Conservation (phyloP, 768 basidiomycete species). For the Coprinellus aureogranulatus region DNA sequence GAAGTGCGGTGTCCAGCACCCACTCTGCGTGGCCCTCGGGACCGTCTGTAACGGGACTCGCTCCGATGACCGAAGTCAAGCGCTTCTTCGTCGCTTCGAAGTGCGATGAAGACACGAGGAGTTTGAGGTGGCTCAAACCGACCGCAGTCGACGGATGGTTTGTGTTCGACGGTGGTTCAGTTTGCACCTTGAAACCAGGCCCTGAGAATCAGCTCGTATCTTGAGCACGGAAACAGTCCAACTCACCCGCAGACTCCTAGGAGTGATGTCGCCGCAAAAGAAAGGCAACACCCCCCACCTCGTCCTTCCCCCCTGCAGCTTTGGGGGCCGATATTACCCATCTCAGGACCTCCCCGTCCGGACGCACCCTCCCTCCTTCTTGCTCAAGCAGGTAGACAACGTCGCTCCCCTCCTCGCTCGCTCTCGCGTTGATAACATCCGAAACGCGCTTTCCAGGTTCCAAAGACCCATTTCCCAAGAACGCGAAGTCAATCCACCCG, state of each 20-base stretch:
- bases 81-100: conserved; percentile 34
- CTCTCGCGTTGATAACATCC: conserved; percentile 52
- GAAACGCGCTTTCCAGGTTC: conserved; percentile 10
- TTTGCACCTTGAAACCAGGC: conserved; percentile 42
- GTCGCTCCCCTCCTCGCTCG: conserved; percentile 33
- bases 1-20: conserved; percentile 3
- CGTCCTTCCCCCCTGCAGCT: background rate
- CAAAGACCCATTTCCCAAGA: conserved; percentile 5
- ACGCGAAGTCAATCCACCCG: conserved; percentile 12
- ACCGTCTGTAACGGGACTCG: background rate
- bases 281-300: conserved; percentile 52
- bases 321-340: conserved; percentile 55
- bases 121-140: conserved; percentile 49
- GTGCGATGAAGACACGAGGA: conserved; percentile 33
- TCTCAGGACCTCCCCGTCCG: conserved; percentile 53
- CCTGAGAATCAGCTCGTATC: background rate
- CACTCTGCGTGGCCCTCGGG: background rate
- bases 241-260: conserved; percentile 55
- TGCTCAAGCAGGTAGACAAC: conserved; percentile 44
- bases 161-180: conserved; percentile 42
- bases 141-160: conserved; percentile 49
- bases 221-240: background rate
- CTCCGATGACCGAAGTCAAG: conserved; percentile 39
- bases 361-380: conserved; percentile 52
- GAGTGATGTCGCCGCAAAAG: conserved; percentile 73